phyloP scores from a whole-genome alignment of 2,329 filamentous ascomycete species.

The Venturia pyrina region DNA sequence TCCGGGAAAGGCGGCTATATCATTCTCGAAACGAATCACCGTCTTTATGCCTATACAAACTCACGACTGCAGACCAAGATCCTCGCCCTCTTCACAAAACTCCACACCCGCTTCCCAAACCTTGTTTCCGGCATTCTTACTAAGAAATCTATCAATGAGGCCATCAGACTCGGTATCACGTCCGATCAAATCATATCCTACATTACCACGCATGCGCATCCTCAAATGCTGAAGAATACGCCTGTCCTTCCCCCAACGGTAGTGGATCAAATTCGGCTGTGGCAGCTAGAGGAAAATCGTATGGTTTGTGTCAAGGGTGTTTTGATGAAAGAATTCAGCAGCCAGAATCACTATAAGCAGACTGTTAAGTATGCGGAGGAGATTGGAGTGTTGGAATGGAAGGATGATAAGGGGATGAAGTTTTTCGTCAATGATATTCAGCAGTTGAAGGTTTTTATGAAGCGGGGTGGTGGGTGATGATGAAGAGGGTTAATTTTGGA shows the following conservation, averaged over 20 bases:
- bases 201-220: slow-evolving; percentile 83
- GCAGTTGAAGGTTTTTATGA: slow-evolving; percentile 74
- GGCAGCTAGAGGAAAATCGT: slow-evolving; percentile 94
- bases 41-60: slow-evolving; percentile 91
- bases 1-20: slow-evolving; percentile 57
- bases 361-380: slow-evolving; percentile 72
- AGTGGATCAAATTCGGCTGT: slow-evolving; percentile 91
- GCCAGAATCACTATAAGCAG: slow-evolving; percentile 57
- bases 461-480: slow-evolving; percentile 30
- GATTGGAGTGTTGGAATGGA: slow-evolving; percentile 83
- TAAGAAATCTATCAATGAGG: slow-evolving; percentile 75
- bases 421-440: slow-evolving; percentile 92
- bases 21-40: slow-evolving; percentile 96
- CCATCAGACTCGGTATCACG: slow-evolving; percentile 85
- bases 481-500: neutral
- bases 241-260: slow-evolving; percentile 88
- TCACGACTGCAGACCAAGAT: slow-evolving; percentile 92
- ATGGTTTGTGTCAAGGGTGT: slow-evolving; percentile 79
- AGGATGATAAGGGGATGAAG: slow-evolving; percentile 65
- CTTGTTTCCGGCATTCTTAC: slow-evolving; percentile 88
- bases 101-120: slow-evolving; percentile 86
- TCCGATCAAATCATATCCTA: slow-evolving; percentile 93
- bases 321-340: slow-evolving; percentile 80
- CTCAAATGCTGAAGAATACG: slow-evolving; percentile 71
- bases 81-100: slow-evolving; percentile 76